Evolutionary conservation across 169 alveolate genomes (phyloP).

Genomic region (Eimeria acervulina): DNA sequence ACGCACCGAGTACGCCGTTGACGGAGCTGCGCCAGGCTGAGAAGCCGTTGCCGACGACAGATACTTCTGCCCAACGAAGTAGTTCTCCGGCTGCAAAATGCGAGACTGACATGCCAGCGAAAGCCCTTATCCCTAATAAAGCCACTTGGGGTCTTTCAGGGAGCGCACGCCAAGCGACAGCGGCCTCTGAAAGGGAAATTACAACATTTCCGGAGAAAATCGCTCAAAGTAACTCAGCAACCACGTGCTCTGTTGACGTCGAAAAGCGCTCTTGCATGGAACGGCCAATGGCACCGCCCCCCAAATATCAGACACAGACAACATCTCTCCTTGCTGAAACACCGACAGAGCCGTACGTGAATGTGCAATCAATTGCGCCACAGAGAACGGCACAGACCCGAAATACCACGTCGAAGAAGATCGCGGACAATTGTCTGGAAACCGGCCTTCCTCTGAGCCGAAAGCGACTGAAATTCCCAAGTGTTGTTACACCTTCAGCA

Average conservation of each 20-base stretch:
- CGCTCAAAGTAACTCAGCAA: constrained; percentile 20
- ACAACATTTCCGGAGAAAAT: background rate
- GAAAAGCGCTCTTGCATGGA: background rate
- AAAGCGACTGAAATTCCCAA: background rate
- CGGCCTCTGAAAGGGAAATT: background rate
- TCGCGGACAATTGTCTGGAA: background rate
- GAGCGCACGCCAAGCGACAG: background rate
- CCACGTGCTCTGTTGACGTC: background rate
- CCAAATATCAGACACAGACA: background rate
- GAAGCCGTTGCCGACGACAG: background rate
- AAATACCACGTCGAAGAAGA: background rate
- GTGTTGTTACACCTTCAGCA: constrained; percentile 18
- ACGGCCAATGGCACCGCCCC: background rate
- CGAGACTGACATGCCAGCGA: background rate
- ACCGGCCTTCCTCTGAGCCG: background rate
- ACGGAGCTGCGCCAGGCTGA: background rate
- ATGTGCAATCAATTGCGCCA: background rate
- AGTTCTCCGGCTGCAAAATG: background rate
- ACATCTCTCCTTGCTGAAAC: background rate
- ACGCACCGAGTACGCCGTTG: background rate
- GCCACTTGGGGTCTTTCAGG: background rate
- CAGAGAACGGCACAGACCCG: background rate
- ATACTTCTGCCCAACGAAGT: background rate
- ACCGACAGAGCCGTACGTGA: background rate
- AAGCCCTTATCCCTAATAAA: background rate